These are phyloP conservation scores for Amaranthus hypochondriacus DNA, from an alignment of 148 eudicot species.

Conservation along the genomic window DNA sequence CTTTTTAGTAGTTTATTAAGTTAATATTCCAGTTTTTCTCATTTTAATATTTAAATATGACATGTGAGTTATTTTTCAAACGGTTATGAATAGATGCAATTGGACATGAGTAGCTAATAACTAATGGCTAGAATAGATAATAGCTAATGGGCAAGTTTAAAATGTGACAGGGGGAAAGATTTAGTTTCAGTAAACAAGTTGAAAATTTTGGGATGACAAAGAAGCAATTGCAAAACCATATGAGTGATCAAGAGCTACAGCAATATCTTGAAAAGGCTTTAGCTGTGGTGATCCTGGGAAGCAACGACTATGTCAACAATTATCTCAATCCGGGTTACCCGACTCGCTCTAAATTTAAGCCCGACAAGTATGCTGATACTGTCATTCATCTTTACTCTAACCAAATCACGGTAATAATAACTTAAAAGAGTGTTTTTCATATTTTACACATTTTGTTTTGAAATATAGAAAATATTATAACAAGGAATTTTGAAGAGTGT, in stretches of 20 bases:
- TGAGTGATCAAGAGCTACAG: constrained; percentile 34
- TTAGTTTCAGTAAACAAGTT: constrained; percentile 56
- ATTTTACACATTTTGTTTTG: too few relatives aligned
- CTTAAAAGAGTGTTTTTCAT: too few relatives aligned
- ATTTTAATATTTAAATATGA: too few relatives aligned
- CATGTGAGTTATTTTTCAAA: too few relatives aligned
- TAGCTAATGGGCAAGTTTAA: background rate
- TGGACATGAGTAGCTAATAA: too few relatives aligned
- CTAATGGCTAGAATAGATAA: background rate
- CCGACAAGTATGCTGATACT: constrained; percentile 55
- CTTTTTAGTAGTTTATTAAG: too few relatives aligned
- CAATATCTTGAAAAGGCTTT: constrained; percentile 46
- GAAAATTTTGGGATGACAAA: constrained; percentile 47
- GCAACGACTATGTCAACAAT: constrained; percentile 85
- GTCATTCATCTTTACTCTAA: constrained; percentile 45
- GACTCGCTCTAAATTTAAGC: constrained; percentile 39
- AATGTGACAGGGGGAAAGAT: constrained; percentile 51
- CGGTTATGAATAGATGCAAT: too few relatives aligned
- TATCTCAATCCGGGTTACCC: constrained; percentile 39
- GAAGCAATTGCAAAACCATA: constrained; percentile 34
- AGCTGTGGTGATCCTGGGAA: constrained; percentile 54
- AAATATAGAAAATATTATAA: too few relatives aligned
- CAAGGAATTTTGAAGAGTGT: too few relatives aligned
- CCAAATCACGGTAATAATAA: constrained; percentile 43
- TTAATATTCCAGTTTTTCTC: too few relatives aligned